A percentile compares a stretch with the other conserved stretches of the same genome.
phyloP scores from a whole-genome alignment of 352 stramenopile genomes.

The Plasmopara halstedii region DNA sequence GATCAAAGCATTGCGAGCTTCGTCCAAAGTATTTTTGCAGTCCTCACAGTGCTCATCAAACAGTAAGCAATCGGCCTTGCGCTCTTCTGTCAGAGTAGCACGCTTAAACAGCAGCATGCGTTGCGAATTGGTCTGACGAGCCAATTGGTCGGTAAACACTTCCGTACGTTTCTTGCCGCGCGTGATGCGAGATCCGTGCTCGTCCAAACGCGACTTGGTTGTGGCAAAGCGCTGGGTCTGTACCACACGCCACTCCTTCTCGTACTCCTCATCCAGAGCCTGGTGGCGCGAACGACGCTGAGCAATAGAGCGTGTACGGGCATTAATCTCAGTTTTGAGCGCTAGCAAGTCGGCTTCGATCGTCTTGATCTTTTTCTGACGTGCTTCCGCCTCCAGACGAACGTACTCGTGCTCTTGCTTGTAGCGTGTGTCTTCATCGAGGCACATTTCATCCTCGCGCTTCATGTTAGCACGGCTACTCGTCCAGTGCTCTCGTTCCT shows the following conservation, averaged over 20 bases:
- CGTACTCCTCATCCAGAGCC: conserved; percentile 73
- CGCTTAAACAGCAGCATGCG: conserved; percentile 85
- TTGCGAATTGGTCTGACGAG: conserved; percentile 74
- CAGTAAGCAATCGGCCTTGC: conserved; percentile 68
- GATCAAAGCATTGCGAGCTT: conserved; percentile 52
- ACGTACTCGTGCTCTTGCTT: conserved; percentile 83
- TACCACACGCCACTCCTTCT: conserved; percentile 78
- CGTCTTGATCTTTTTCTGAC: conserved; percentile 78
- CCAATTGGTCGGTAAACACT: conserved; percentile 72
- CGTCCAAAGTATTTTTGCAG: conserved; percentile 68
- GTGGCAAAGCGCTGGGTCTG: conserved; percentile 53
- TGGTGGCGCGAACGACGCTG: conserved; percentile 70
- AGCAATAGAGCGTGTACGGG: conserved; percentile 55
- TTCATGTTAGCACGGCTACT: conserved; percentile 86
- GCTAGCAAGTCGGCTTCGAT: conserved; percentile 70
- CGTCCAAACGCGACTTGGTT: conserved; percentile 55
- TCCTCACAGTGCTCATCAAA: conserved; percentile 84
- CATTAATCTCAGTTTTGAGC: conserved; percentile 77
- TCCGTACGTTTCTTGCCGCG: conserved; percentile 82
- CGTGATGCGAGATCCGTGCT: conserved; percentile 58
- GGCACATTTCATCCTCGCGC: conserved; percentile 82
- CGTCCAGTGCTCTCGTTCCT: conserved; percentile 86
- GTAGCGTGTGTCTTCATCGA: conserved; percentile 76
- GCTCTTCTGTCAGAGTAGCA: conserved; percentile 75
- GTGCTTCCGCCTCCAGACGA: conserved; percentile 54